Conservation (phyloP, 805 yeast genomes). For the Yarrowia bubula region DNA sequence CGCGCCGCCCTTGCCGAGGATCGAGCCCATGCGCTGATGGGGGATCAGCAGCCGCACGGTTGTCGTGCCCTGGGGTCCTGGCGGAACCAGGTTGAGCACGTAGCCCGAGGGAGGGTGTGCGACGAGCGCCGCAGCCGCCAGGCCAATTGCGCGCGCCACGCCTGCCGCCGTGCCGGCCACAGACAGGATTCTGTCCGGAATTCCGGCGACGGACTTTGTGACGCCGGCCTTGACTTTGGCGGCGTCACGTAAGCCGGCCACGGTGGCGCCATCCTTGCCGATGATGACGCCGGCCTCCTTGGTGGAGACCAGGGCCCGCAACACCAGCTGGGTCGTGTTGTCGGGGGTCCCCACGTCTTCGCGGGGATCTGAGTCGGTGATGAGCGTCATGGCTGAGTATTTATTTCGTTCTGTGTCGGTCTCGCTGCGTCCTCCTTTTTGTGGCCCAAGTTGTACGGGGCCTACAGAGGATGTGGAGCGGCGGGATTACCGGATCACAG, state of each 20-base stretch:
- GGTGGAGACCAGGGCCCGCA: slow-evolving; percentile 67
- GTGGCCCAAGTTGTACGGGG: slow-evolving; percentile 25
- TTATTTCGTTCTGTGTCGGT: neutral
- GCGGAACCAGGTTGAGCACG: slow-evolving; percentile 49
- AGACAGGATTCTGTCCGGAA: slow-evolving; percentile 78
- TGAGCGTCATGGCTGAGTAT: neutral
- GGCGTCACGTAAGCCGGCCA: slow-evolving; percentile 69
- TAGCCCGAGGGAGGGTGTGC: slow-evolving; percentile 52
- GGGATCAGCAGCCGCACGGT: slow-evolving; percentile 72
- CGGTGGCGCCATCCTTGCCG: slow-evolving; percentile 79
- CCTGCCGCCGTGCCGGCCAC: slow-evolving; percentile 70
- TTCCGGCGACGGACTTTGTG: slow-evolving; percentile 73
- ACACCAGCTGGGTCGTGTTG: neutral
- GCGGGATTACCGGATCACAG: slow-evolving; percentile 11
- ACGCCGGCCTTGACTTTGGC: slow-evolving; percentile 85
- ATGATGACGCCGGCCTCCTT: slow-evolving; percentile 89
- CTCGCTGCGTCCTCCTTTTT: neutral
- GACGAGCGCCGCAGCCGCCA: slow-evolving; percentile 64
- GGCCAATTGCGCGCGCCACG: slow-evolving; percentile 66
- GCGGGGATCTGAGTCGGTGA: neutral
- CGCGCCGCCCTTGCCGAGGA: slow-evolving; percentile 80
- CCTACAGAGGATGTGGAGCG: neutral
- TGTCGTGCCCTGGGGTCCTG: slow-evolving; percentile 51
- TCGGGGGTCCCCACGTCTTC: neutral
- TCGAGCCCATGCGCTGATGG: slow-evolving; percentile 82